Evolutionary conservation across 148 eudicot species (phyloP).

Genomic region (Chenopodium suecicum): DNA sequence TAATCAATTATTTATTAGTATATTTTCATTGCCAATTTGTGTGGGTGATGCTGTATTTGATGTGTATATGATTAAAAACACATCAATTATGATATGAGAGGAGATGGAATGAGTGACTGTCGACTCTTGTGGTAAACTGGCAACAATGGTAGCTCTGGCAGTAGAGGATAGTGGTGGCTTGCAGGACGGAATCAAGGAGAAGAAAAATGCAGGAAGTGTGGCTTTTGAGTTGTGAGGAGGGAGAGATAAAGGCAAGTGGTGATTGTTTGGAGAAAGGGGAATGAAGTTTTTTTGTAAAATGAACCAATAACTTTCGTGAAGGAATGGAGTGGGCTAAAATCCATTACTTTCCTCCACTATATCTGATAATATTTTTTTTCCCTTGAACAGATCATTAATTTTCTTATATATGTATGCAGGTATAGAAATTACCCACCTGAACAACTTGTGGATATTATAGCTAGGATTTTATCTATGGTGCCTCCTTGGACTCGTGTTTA

Average conservation of each 20-base stretch:
- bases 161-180: not conserved
- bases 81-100: not conserved
- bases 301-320: not conserved
- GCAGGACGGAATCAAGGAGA: not conserved
- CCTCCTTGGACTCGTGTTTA: constrained; percentile 99
- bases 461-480: constrained; percentile 89
- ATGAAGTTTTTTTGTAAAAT: not conserved
- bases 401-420: constrained; percentile 38
- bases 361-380: not conserved
- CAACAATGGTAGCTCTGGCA: not conserved
- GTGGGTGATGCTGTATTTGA: not conserved
- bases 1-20: not conserved
- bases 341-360: not conserved
- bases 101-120: not conserved
- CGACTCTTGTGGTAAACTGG: not conserved
- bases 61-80: not conserved
- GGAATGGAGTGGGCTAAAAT: not conserved
- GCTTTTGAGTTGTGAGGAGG: not conserved
- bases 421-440: constrained; percentile 99
- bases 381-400: constrained; percentile 12
- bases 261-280: not conserved
- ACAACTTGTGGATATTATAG: constrained; percentile 97
- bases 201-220: not conserved
- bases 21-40: not conserved
- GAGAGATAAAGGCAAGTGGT: not conserved